phyloP scores from a whole-genome alignment of 495 filamentous ascomycete genomes.

The Apiosordaria backusii region DNA sequence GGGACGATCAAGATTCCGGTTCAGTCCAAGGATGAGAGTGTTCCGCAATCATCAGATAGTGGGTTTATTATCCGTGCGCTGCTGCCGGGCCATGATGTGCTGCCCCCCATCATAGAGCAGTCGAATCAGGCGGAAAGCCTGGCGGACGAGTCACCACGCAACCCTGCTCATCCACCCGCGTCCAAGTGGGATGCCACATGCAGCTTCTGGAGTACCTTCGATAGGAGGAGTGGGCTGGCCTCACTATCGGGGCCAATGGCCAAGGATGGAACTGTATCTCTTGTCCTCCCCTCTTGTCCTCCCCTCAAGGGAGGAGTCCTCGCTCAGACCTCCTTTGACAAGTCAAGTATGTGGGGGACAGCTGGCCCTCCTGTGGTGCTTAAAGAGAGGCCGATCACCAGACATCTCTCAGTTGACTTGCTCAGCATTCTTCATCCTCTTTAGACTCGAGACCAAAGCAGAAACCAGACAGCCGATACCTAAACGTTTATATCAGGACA shows the following conservation, averaged over 20 bases:
- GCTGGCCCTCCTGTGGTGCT: conserved; percentile 2
- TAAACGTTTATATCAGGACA: not conserved
- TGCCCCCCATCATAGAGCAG: conserved; percentile 16
- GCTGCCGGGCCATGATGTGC: conserved; percentile 19
- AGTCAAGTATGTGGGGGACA: conserved; percentile 17
- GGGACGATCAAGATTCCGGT: conserved; percentile 23
- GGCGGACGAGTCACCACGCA: conserved; percentile 20
- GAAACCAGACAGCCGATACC: not conserved
- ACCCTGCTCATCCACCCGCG: conserved; percentile 28
- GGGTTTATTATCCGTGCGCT: conserved; percentile 29
- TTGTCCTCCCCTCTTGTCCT: conserved; percentile 5
- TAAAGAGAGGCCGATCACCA: conserved; percentile 26
- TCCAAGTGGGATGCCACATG: conserved; percentile 30
- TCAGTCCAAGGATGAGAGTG: conserved; percentile 23
- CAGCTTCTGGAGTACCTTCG: conserved; percentile 21
- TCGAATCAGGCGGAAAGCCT: conserved; percentile 14
- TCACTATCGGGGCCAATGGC: conserved; percentile 16
- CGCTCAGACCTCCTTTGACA: conserved; percentile 25
- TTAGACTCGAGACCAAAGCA: not conserved
- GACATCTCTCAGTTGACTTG: not conserved
- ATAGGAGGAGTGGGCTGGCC: conserved; percentile 15
- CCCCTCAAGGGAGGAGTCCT: conserved; percentile 9
- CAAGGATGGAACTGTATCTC: conserved; percentile 8
- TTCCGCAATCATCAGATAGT: conserved; percentile 28
- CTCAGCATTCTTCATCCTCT: not conserved